Percentiles rank a stretch among this genome's conserved stretches.
These are phyloP conservation scores for Elongisporangium anandrum DNA, from an alignment of 352 stramenopile genomes.

Conservation along the genomic window DNA sequence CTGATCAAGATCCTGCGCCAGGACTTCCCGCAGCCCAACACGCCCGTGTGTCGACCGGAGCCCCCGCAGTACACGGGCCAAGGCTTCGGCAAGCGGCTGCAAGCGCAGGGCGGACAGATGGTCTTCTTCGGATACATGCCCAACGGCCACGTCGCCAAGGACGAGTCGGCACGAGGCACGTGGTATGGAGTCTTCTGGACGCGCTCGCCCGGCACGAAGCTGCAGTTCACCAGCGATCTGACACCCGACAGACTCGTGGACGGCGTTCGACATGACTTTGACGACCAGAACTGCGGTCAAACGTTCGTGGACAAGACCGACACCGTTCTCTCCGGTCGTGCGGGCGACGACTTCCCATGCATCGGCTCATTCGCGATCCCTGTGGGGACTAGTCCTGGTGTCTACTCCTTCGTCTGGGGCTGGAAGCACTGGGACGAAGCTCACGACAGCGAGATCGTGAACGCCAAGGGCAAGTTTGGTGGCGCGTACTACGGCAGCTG, in stretches of 20 bases:
- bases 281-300: slow-evolving; percentile 61
- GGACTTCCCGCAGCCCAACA: slow-evolving; percentile 20
- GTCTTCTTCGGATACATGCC: slow-evolving; percentile 62
- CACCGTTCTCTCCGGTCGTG: slow-evolving; percentile 30
- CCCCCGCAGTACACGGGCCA: slow-evolving; percentile 23
- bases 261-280: slow-evolving; percentile 59
- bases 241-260: slow-evolving; percentile 53
- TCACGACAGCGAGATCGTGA: slow-evolving; percentile 40
- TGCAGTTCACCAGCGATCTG: slow-evolving; percentile 43
- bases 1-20: slow-evolving; percentile 56
- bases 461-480: slow-evolving; percentile 35
- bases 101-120: slow-evolving; percentile 30
- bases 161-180: slow-evolving; percentile 46
- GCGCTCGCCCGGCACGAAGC: slow-evolving; percentile 22
- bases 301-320: slow-evolving; percentile 32
- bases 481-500: slow-evolving; percentile 59
- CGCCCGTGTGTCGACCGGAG: slow-evolving; percentile 27
- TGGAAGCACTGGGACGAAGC: slow-evolving; percentile 66
- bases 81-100: slow-evolving; percentile 34
- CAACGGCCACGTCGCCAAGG: slow-evolving; percentile 62
- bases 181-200: slow-evolving; percentile 68
- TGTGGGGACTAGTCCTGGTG: slow-evolving; percentile 27
- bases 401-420: slow-evolving; percentile 71
- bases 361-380: slow-evolving; percentile 45
- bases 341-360: slow-evolving; percentile 50